These are phyloP conservation scores for Pseudonectria buxi DNA, from an alignment of 2,329 filamentous ascomycete species.

Conservation along the genomic window DNA sequence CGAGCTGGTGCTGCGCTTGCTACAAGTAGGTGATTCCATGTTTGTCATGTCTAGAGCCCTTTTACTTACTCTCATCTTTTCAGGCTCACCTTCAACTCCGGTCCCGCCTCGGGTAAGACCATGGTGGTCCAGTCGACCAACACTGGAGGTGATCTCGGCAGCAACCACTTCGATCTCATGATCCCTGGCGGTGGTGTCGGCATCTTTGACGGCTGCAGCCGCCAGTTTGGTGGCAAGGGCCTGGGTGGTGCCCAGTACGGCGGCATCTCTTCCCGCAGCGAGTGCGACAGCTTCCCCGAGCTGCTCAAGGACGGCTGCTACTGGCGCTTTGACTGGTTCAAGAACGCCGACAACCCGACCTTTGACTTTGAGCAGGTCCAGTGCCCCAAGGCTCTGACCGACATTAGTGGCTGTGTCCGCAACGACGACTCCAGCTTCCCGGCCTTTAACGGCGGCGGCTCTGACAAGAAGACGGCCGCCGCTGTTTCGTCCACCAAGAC, in stretches of 20 bases:
- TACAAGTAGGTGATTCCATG: slow-evolving; percentile 45
- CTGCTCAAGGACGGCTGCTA: slow-evolving; percentile 50
- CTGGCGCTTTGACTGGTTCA: slow-evolving; percentile 61
- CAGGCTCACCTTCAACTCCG: slow-evolving; percentile 43
- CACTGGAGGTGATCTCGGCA: slow-evolving; percentile 50
- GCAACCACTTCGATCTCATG: slow-evolving; percentile 53
- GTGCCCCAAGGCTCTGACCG: slow-evolving; percentile 44
- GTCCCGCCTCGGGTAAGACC: slow-evolving; percentile 49
- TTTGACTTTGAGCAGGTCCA: slow-evolving; percentile 50
- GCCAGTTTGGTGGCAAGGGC: slow-evolving; percentile 35
- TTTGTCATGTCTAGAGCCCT: neutral
- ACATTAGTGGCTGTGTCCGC: slow-evolving; percentile 31
- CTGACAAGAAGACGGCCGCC: slow-evolving; percentile 4
- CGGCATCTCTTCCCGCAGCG: slow-evolving; percentile 42
- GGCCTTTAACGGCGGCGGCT: slow-evolving; percentile 11
- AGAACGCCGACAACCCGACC: slow-evolving; percentile 49
- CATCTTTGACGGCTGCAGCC: slow-evolving; percentile 45
- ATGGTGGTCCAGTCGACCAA: slow-evolving; percentile 61
- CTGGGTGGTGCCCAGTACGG: slow-evolving; percentile 52
- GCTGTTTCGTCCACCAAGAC: slow-evolving; percentile 1
- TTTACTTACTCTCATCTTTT: slow-evolving; percentile 3
- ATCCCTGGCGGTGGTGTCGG: slow-evolving; percentile 51
- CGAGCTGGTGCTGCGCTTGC: slow-evolving; percentile 60
- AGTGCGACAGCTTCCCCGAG: slow-evolving; percentile 47
- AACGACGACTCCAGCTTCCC: slow-evolving; percentile 25